Conservation (phyloP, 345 rosid genomes). For the Syzygium grande region DNA sequence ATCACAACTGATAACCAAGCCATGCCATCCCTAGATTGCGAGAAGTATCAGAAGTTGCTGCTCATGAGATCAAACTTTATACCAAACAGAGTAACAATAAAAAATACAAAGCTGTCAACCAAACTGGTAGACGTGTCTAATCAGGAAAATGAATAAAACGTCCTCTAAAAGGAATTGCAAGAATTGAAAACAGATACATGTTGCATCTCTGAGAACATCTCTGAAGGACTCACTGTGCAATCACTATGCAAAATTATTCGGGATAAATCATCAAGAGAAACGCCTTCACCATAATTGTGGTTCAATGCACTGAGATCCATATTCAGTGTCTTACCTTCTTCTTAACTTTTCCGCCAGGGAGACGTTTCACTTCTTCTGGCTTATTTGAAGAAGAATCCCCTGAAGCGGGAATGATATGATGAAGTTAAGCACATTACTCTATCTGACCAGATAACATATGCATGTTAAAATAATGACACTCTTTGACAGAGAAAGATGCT, state of each 20-base stretch:
- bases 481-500: not conserved
- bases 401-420: constrained; percentile 2
- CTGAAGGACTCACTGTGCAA: not conserved
- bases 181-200: not conserved
- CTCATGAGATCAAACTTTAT: not conserved
- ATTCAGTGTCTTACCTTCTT: constrained; percentile 57
- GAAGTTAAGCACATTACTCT: not conserved
- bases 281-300: not conserved
- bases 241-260: not conserved
- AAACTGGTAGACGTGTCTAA: not conserved
- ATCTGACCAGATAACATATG: not conserved
- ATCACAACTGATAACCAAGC: not conserved
- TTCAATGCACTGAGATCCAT: not conserved
- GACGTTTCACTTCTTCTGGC: constrained; percentile 80
- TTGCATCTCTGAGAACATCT: not conserved
- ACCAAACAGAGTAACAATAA: not conserved
- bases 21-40: not conserved
- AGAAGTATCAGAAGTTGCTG: not conserved
- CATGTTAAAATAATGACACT: not conserved
- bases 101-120: not conserved
- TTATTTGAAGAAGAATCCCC: constrained; percentile 39
- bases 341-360: constrained; percentile 90
- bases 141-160: not conserved
- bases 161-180: not conserved
- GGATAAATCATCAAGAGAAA: not conserved